These are phyloP conservation scores for Kluyveromyces nonfermentans DNA, from an alignment of 805 yeast genomes.

Conservation along the genomic window DNA sequence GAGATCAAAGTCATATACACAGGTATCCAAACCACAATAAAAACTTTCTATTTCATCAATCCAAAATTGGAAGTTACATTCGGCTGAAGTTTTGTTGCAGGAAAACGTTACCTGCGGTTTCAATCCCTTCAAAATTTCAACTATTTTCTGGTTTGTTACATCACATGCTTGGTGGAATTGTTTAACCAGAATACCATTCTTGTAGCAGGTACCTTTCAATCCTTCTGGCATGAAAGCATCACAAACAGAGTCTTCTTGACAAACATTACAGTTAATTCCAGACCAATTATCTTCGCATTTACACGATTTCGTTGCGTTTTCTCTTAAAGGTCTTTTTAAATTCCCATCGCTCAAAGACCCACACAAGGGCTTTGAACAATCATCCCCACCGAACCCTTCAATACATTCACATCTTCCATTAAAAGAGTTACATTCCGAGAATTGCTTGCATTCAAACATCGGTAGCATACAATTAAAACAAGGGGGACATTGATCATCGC, in stretches of 20 bases:
- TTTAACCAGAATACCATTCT: slow-evolving; percentile 73
- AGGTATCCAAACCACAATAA: slow-evolving; percentile 72
- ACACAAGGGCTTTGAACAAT: slow-evolving; percentile 81
- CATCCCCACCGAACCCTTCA: slow-evolving; percentile 88
- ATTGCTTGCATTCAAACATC: slow-evolving; percentile 82
- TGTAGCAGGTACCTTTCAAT: slow-evolving; percentile 79
- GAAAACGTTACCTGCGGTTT: slow-evolving; percentile 88
- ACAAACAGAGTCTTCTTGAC: slow-evolving; percentile 65
- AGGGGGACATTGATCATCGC: slow-evolving; percentile 59
- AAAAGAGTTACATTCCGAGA: slow-evolving; percentile 75
- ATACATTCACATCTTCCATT: slow-evolving; percentile 91
- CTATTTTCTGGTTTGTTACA: slow-evolving; percentile 82
- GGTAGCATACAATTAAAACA: slow-evolving; percentile 94
- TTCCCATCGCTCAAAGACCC: slow-evolving; percentile 59
- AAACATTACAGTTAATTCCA: slow-evolving; percentile 90
- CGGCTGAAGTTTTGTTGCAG: slow-evolving; percentile 56
- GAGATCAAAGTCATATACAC: slow-evolving; percentile 60
- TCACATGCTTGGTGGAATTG: slow-evolving; percentile 85
- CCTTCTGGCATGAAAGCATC: slow-evolving; percentile 83
- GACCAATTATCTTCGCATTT: slow-evolving; percentile 80
- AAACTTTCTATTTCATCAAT: slow-evolving; percentile 84
- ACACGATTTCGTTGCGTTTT: slow-evolving; percentile 44
- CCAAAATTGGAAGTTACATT: slow-evolving; percentile 94
- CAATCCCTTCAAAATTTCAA: slow-evolving; percentile 68
- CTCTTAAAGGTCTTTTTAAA: slow-evolving; percentile 51